phyloP scores from a whole-genome alignment of 2,329 filamentous ascomycete genomes.

The Fusarium nanum region DNA sequence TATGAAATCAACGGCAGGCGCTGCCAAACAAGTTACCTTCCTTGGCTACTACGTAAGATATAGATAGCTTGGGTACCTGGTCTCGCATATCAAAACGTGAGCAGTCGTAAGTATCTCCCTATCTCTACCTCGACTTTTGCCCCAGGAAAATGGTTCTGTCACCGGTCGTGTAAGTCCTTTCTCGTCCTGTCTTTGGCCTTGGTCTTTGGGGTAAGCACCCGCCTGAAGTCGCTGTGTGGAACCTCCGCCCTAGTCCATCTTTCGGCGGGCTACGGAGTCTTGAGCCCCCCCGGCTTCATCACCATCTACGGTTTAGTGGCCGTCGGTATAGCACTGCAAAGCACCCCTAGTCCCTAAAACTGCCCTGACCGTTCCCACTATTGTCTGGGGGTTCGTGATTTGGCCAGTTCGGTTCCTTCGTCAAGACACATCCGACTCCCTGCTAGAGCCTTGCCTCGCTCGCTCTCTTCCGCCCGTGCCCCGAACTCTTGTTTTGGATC shows the following conservation, averaged over 20 bases:
- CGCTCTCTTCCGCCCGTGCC: slow-evolving; percentile 27
- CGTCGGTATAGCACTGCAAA: slow-evolving; percentile 33
- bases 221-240: slow-evolving; percentile 17
- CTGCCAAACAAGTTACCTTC: slow-evolving; percentile 14
- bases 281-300: slow-evolving; percentile 28
- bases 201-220: slow-evolving; percentile 37
- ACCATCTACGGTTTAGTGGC: slow-evolving; percentile 37
- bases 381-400: slow-evolving; percentile 28
- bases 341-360: slow-evolving; percentile 32
- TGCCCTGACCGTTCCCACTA: slow-evolving; percentile 37
- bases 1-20: slow-evolving; percentile 23
- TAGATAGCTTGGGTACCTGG: slow-evolving; percentile 15
- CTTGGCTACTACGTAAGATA: slow-evolving; percentile 14
- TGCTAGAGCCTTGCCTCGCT: slow-evolving; percentile 20
- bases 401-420: slow-evolving; percentile 25
- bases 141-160: slow-evolving; percentile 27
- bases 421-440: slow-evolving; percentile 2
- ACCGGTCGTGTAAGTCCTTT: not conserved
- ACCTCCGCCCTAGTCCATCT: slow-evolving; percentile 21
- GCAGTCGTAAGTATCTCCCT: slow-evolving; percentile 21
- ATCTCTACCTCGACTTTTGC: slow-evolving; percentile 5
- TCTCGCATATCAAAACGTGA: not conserved
- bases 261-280: slow-evolving; percentile 23
- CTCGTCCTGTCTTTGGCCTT: slow-evolving; percentile 2
- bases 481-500: slow-evolving; percentile 20